These are phyloP conservation scores for Cokeromyces recurvatus DNA, from an alignment of 371 early-diverging fungal genomes.

Conservation along the genomic window DNA sequence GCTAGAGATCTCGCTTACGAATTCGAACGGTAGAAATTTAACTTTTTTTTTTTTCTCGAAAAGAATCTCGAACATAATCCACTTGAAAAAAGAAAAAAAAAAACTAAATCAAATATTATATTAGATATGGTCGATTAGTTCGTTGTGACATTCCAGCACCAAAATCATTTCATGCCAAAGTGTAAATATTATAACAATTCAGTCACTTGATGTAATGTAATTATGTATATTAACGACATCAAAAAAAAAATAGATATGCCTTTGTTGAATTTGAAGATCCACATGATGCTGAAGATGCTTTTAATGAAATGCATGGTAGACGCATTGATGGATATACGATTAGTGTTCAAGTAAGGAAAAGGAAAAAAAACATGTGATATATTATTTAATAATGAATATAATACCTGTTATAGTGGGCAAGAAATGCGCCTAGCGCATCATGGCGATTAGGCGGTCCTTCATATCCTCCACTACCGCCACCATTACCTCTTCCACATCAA, in stretches of 20 bases:
- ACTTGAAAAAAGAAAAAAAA: no score
- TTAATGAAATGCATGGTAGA: slow-evolving; percentile 83
- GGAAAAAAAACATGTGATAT: slow-evolving; percentile 5
- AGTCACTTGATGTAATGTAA: no score
- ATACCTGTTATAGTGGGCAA: slow-evolving; percentile 8
- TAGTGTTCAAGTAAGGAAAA: slow-evolving; percentile 68
- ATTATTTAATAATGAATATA: not conserved
- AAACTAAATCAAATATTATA: no score
- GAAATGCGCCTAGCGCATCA: slow-evolving; percentile 13
- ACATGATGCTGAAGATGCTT: slow-evolving; percentile 87
- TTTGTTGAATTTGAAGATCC: slow-evolving; percentile 93
- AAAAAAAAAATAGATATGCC: slow-evolving; percentile 56
- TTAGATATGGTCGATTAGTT: slow-evolving; percentile 75
- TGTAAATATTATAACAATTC: slow-evolving; percentile 44
- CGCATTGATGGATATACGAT: slow-evolving; percentile 75
- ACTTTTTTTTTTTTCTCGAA: not conserved
- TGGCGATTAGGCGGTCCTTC: slow-evolving; percentile 18
- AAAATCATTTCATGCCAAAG: slow-evolving; percentile 54
- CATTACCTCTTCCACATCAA: not conserved
- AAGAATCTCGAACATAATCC: not conserved
- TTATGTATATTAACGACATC: not conserved
- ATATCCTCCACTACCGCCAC: slow-evolving; percentile 7
- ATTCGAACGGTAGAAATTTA: slow-evolving; percentile 69
- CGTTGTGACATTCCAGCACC: slow-evolving; percentile 85
- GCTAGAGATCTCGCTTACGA: slow-evolving; percentile 82